Percentiles rank a stretch among this genome's conserved stretches.
These are phyloP conservation scores for Heteromeles arbutifolia DNA, from an alignment of 306 rosid species.

Conservation along the genomic window DNA sequence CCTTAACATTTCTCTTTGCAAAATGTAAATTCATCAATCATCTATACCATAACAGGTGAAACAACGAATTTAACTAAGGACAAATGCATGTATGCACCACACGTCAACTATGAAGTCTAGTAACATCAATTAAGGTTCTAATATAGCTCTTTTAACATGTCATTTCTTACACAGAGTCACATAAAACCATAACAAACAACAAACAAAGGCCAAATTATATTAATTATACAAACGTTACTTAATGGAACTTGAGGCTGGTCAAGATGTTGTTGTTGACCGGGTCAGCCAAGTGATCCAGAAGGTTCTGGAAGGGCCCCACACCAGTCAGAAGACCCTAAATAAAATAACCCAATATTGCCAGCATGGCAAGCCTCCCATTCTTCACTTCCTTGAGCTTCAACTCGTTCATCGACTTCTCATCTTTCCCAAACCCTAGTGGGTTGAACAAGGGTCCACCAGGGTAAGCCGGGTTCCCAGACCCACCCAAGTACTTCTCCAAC, in stretches of 20 bases:
- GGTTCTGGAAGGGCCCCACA: slow-evolving; percentile 91
- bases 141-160: slow-evolving; percentile 21
- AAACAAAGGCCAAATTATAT: not conserved
- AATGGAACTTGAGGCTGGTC: slow-evolving; percentile 93
- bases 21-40: too few relatives aligned
- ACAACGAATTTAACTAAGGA: too few relatives aligned
- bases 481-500: slow-evolving; percentile 64
- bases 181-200: not conserved
- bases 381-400: slow-evolving; percentile 89
- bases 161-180: slow-evolving; percentile 26
- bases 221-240: not conserved
- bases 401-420: slow-evolving; percentile 76
- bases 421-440: slow-evolving; percentile 92
- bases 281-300: slow-evolving; percentile 81
- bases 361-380: slow-evolving; percentile 95
- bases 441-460: slow-evolving; percentile 92
- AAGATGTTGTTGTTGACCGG: slow-evolving; percentile 83
- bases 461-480: slow-evolving; percentile 80
- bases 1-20: too few relatives aligned
- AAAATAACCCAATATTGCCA: slow-evolving; percentile 86
- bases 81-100: too few relatives aligned
- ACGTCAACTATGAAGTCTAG: too few relatives aligned
- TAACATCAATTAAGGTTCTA: not conserved
- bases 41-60: too few relatives aligned
- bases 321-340: slow-evolving; percentile 77